Evolutionary conservation across 148 eudicot species (phyloP).

Genomic region (Talinum fruticosum): DNA sequence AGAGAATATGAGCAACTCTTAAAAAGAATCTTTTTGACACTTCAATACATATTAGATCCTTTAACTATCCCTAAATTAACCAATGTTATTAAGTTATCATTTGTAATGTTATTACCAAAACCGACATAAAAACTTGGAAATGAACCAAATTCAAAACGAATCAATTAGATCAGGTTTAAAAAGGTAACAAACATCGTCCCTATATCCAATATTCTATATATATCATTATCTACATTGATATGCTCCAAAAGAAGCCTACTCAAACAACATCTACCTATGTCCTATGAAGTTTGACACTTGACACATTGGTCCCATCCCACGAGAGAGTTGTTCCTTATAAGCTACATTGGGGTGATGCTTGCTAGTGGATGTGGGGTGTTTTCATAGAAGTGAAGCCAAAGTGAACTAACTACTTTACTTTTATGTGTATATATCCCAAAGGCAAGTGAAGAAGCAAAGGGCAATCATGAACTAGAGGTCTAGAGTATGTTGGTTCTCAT

Average conservation of each 20-base stretch:
- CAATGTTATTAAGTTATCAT: too few species aligned
- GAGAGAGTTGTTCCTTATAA: slow-evolving; percentile 22
- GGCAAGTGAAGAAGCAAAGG: background rate
- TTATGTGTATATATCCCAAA: background rate
- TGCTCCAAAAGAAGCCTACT: background rate
- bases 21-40: too few species aligned
- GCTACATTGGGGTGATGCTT: background rate
- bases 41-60: too few species aligned
- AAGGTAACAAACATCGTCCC: too few species aligned
- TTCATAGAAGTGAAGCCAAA: slow-evolving; percentile 13
- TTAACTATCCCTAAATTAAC: too few species aligned
- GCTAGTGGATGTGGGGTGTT: background rate
- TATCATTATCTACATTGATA: background rate
- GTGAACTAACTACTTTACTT: background rate
- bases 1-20: too few species aligned
- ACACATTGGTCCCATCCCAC: slow-evolving; percentile 25
- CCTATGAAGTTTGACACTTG: background rate
- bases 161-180: too few species aligned
- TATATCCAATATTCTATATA: too few species aligned
- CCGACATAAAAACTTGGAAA: too few species aligned
- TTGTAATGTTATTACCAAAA: too few species aligned
- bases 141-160: too few species aligned
- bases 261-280: background rate
- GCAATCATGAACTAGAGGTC: background rate
- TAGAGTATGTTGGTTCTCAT: slow-evolving; percentile 3